These are phyloP conservation scores for Saturnispora besseyi DNA, from an alignment of 805 yeast species.

Conservation along the genomic window DNA sequence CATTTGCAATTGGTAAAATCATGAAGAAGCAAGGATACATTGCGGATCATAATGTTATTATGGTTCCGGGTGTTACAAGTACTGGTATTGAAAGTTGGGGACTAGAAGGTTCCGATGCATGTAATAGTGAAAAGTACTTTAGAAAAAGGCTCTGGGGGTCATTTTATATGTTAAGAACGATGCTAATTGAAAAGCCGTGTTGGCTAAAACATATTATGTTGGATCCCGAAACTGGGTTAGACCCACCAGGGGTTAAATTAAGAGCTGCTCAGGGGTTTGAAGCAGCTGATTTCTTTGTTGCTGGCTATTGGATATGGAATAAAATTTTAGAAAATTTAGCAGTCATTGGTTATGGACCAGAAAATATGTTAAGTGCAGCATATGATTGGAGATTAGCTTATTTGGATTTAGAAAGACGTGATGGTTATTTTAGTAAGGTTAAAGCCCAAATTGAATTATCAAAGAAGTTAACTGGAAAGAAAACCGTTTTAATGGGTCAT, in stretches of 20 bases:
- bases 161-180: slow-evolving; percentile 85
- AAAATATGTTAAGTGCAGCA: slow-evolving; percentile 81
- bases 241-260: slow-evolving; percentile 72
- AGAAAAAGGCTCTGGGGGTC: slow-evolving; percentile 95
- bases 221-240: slow-evolving; percentile 86
- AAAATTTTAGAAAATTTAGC: slow-evolving; percentile 91
- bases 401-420: slow-evolving; percentile 79
- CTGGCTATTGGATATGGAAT: slow-evolving; percentile 99
- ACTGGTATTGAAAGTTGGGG: slow-evolving; percentile 97
- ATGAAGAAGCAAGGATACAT: slow-evolving; percentile 42
- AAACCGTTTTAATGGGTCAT: slow-evolving; percentile 75
- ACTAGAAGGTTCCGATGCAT: slow-evolving; percentile 59
- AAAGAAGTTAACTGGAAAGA: slow-evolving; percentile 45
- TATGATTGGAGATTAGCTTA: slow-evolving; percentile 96
- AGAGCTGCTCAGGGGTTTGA: slow-evolving; percentile 95
- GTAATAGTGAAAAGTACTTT: slow-evolving; percentile 79
- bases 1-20: slow-evolving; percentile 78
- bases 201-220: slow-evolving; percentile 90
- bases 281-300: slow-evolving; percentile 91
- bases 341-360: slow-evolving; percentile 88
- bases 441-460: slow-evolving; percentile 64
- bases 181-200: slow-evolving; percentile 85
- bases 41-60: slow-evolving; percentile 68
- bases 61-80: slow-evolving; percentile 94
- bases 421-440: slow-evolving; percentile 71